Base-by-base conservation (phyloP, 805 yeast genomes). In the Candida anglica region DNA sequence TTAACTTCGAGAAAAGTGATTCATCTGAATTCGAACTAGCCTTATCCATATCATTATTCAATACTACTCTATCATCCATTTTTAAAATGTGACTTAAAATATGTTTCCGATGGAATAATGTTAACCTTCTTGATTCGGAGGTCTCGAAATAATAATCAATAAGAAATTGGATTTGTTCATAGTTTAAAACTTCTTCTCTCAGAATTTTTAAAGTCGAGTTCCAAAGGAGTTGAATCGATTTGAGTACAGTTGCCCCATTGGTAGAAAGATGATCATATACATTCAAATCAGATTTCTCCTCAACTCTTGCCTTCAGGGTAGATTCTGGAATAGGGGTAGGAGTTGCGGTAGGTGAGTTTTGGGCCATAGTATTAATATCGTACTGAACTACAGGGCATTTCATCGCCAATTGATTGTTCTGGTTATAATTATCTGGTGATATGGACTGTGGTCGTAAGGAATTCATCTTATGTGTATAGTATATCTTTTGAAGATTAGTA, bases 321-420 rank as follows among this genome's bases (percentile, higher is more conserved):
- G 23, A 11, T 21, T 21, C 23, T 21, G 23, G 10, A 9, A 9
- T 11, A 21, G 23, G 23, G 11, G 23, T 9, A 9, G 9, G 10
- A 11, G 23, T 9, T 9, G 23, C 23, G 10, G 23, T 21, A 11
- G 9, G 9, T 9, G 23, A 21, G 23, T 9, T 21, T 21, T 21
- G 32, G 4, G 32, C 48, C 64, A 63, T 53, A 27, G 58, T 48
- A 38, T 60, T 58, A 39, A 64, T 53, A 41, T 62, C 69, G 36
- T 65, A 63, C 32, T 59, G 67, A 22, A 64, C 53, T 2, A 66
- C 71, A 1, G 71, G 71, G 33, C 71, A 66, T 33, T 21, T 21
- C 10, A 21, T 9, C 10, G 23, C 10, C 23, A 21, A 21, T 9
- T n/a, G n/a, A n/a, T n/a, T n/a, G n/a, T n/a, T n/a, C n/a, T n/a